Conservation (phyloP, 306 rosid species). For the Cicer cuneatum region DNA sequence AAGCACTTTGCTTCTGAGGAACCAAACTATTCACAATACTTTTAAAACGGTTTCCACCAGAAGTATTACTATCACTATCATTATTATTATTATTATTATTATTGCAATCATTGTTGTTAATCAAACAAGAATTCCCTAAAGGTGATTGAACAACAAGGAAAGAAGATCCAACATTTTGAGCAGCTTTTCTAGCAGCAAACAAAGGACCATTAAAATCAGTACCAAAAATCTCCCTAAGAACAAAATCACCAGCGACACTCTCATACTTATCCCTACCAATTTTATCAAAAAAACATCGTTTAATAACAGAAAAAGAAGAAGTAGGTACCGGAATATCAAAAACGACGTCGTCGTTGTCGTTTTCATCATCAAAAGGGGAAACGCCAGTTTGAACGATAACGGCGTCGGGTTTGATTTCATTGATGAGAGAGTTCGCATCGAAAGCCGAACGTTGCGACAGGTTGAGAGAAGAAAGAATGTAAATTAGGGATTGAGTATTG, state of each 20-base stretch:
- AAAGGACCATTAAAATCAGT: constrained; percentile 72
- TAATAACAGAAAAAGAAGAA: constrained; percentile 68
- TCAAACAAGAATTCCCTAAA: constrained; percentile 42
- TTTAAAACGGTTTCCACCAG: constrained; percentile 48
- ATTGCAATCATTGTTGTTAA: not conserved
- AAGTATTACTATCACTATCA: not conserved
- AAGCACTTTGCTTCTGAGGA: constrained; percentile 54
- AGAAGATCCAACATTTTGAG: constrained; percentile 64
- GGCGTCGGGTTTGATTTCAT: constrained; percentile 74
- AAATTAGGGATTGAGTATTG: constrained; percentile 60
- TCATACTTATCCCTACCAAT: constrained; percentile 70
- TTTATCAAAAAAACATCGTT: constrained; percentile 68
- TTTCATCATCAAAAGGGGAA: constrained; percentile 51
- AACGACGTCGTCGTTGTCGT: constrained; percentile 34
- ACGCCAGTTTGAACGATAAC: constrained; percentile 63
- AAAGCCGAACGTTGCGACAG: constrained; percentile 69
- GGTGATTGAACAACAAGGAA: constrained; percentile 68
- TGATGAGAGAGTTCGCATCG: constrained; percentile 60
- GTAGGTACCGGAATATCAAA: constrained; percentile 58
- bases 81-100: not conserved
- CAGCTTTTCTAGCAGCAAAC: constrained; percentile 70
- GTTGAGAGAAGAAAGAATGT: constrained; percentile 68
- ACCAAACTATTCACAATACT: constrained; percentile 61
- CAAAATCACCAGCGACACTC: constrained; percentile 59
- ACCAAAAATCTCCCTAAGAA: constrained; percentile 74